Base-by-base conservation (phyloP, 2,329 filamentous ascomycete genomes). In the Botryotinia calthae region DNA sequence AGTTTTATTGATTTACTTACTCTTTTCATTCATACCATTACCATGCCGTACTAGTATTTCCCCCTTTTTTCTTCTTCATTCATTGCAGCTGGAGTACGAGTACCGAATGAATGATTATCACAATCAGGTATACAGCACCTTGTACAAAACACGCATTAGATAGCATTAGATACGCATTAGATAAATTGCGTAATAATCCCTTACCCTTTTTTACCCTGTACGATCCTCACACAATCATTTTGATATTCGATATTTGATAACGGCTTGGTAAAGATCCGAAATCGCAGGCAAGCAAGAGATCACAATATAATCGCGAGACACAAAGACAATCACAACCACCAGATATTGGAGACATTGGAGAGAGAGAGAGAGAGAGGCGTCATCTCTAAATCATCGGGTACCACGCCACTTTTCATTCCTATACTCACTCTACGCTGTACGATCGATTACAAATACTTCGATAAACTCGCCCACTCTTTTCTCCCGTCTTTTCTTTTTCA, bases 241-340 rank as follows among this genome's bases (percentile, higher is more conserved):
- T 37, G 37, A 9, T 37, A 37, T 37, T 37, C 37, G 37, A 10
- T 37, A 56, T 70, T 54, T 70, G 62, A 42, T 34, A 28, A 31
- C 34, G 62, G 10, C 18, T 66, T 46, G 48, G 65, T 28, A n/a
- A n/a, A 54, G 65, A 68, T 68, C 48, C 48, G 48, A 68, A 68
- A 68, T 68, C 65, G n/a, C 46, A 48, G 25, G 18, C 46, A 48
- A 48, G 48, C 48, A 51, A 51, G 48, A 51, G 16, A n/a, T 16
- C 25, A n/a, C 48, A 1, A 31, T 42, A 42, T 56, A 16, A 42
- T 66, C 22, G 46, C 31, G 28, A 40, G 22, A 40, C 42, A 48
- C 63, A 66, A 10, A 6, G 7, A 64, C 59, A 64, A 64, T 12
- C 42, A 64, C 8, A 48, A 7, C 48, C 25, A n/a, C 48, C n/a